These are phyloP conservation scores for Candida buenavistaensis DNA, from an alignment of 1,139 yeast genomes.

Conservation along the genomic window DNA sequence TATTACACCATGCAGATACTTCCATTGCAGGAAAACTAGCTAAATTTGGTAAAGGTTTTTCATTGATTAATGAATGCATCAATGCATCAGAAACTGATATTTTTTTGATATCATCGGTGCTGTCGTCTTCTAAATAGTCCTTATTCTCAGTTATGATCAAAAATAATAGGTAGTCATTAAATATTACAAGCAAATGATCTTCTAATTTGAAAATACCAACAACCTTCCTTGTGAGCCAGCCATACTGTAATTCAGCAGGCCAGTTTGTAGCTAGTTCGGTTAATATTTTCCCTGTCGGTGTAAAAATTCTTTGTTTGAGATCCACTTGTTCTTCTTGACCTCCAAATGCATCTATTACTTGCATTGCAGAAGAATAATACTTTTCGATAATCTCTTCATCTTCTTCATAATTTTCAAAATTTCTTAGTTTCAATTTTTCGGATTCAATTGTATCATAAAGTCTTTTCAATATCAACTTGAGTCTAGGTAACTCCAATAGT, in stretches of 20 bases:
- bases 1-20: slow-evolving; percentile 68
- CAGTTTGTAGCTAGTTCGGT: slow-evolving; percentile 82
- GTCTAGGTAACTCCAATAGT: slow-evolving; percentile 61
- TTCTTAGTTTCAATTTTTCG: slow-evolving; percentile 20
- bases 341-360: slow-evolving; percentile 83
- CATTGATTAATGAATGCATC: slow-evolving; percentile 88
- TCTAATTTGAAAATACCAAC: slow-evolving; percentile 72
- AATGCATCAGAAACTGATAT: slow-evolving; percentile 76
- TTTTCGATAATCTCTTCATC: slow-evolving; percentile 26
- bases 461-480: slow-evolving; percentile 67
- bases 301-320: slow-evolving; percentile 67
- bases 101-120: slow-evolving; percentile 28
- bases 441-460: slow-evolving; percentile 32
- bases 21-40: slow-evolving; percentile 62
- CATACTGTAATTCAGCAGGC: slow-evolving; percentile 86
- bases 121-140: slow-evolving; percentile 26
- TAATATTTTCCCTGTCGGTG: slow-evolving; percentile 86
- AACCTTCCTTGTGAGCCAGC: slow-evolving; percentile 84
- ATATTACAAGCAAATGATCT: slow-evolving; percentile 62
- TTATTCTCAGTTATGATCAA: slow-evolving; percentile 49
- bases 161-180: slow-evolving; percentile 76
- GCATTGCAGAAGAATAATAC: slow-evolving; percentile 54
- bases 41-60: slow-evolving; percentile 63
- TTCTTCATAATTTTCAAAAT: slow-evolving; percentile 12
- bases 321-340: slow-evolving; percentile 38